phyloP scores from a whole-genome alignment of 306 rosid genomes.

The Prunus padus region DNA sequence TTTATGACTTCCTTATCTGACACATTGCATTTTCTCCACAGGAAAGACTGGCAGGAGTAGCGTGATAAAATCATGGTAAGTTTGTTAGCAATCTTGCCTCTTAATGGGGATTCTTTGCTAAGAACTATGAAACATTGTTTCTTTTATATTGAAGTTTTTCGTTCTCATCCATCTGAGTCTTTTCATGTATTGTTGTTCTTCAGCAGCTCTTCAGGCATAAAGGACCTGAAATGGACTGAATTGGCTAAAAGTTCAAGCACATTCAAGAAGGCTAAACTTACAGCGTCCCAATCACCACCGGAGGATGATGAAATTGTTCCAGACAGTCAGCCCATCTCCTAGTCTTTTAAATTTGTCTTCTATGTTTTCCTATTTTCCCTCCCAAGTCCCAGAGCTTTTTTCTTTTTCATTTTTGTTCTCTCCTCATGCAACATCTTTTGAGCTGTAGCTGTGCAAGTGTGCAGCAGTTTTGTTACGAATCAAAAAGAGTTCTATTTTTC shows the following conservation, averaged over 20 bases:
- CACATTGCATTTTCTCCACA: slow-evolving; percentile 31
- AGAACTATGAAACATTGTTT: background rate
- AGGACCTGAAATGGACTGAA: slow-evolving; percentile 33
- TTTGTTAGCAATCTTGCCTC: background rate
- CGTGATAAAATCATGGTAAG: slow-evolving; percentile 49
- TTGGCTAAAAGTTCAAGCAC: slow-evolving; percentile 65
- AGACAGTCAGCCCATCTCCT: slow-evolving; percentile 47
- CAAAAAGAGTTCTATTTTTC: background rate
- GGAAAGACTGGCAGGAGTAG: slow-evolving; percentile 46
- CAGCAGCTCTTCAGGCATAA: slow-evolving; percentile 46
- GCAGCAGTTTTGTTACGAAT: background rate
- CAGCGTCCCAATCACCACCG: slow-evolving; percentile 48
- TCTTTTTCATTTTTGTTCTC: background rate
- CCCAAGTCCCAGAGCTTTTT: background rate
- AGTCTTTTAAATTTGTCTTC: background rate
- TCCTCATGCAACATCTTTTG: background rate
- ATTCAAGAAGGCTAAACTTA: slow-evolving; percentile 59
- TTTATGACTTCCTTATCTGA: slow-evolving; percentile 24
- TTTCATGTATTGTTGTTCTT: slow-evolving; percentile 2
- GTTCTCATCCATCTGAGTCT: slow-evolving; percentile 1
- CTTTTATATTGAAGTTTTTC: slow-evolving; percentile 8
- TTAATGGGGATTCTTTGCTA: background rate
- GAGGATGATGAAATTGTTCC: slow-evolving; percentile 68
- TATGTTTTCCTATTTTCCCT: background rate
- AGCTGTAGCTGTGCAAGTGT: background rate